Evolutionary conservation across 768 basidiomycete species (phyloP).

Genomic region (Lactifluus pinguis): DNA sequence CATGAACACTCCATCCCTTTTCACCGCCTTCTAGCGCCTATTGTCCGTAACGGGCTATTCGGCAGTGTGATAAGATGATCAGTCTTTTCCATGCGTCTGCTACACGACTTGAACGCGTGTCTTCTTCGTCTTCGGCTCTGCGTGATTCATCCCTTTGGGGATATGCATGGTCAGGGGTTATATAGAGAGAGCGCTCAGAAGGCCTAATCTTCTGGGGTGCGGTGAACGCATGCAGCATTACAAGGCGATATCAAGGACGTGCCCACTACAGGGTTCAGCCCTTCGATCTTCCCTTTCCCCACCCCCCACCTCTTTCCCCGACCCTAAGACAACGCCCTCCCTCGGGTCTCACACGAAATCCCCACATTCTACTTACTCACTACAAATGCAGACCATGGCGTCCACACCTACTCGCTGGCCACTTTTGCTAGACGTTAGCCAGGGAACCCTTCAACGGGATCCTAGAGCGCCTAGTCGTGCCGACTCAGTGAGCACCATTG

Average conservation of each 20-base stretch:
- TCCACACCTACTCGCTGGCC: slow-evolving; percentile 5
- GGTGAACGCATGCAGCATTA: slow-evolving; percentile 9
- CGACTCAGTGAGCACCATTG: slow-evolving; percentile 14
- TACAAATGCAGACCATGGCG: background rate
- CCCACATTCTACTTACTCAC: background rate
- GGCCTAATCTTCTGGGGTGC: slow-evolving; percentile 6
- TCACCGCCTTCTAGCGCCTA: slow-evolving; percentile 4
- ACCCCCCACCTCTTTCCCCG: background rate
- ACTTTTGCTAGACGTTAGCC: slow-evolving; percentile 12
- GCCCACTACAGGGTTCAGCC: background rate
- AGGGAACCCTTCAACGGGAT: slow-evolving; percentile 1
- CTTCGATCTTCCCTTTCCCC: slow-evolving; percentile 10
- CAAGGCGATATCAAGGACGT: slow-evolving; percentile 12
- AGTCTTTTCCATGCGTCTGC: slow-evolving; percentile 1
- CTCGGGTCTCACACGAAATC: background rate
- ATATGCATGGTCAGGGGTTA: slow-evolving; percentile 6
- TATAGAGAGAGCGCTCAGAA: background rate
- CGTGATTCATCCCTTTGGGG: slow-evolving; percentile 1
- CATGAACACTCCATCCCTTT: background rate
- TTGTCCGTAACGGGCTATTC: slow-evolving; percentile 8
- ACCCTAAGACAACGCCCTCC: slow-evolving; percentile 1
- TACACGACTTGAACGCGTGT: slow-evolving; percentile 18
- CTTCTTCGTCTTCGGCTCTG: slow-evolving; percentile 1
- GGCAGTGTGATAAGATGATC: slow-evolving; percentile 12
- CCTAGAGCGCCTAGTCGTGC: slow-evolving; percentile 14